phyloP scores from a whole-genome alignment of 2,329 filamentous ascomycete genomes.

The Botrytis cinerea region DNA sequence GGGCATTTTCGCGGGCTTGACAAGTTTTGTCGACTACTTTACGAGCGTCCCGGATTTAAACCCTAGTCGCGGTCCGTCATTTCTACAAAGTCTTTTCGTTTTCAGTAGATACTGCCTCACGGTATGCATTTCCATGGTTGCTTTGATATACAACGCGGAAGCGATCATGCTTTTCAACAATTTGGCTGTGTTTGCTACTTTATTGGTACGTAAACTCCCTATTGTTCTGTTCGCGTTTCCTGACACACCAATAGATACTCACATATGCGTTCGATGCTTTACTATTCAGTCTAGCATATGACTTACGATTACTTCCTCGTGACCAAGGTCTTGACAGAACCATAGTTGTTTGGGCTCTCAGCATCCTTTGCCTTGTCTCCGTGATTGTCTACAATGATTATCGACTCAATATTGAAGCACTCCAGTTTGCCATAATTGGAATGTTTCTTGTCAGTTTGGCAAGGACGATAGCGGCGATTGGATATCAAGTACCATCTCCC shows the following conservation, averaged over 20 bases:
- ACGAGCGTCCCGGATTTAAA: constrained; percentile 15
- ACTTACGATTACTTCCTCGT: constrained; percentile 26
- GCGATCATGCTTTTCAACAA: constrained; percentile 34
- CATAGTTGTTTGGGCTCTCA: constrained; percentile 28
- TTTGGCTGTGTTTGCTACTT: constrained; percentile 36
- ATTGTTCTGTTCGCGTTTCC: neutral
- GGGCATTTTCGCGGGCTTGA: constrained; percentile 26
- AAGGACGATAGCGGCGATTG: constrained; percentile 32
- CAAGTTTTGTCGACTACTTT: constrained; percentile 26
- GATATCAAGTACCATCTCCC: constrained; percentile 28
- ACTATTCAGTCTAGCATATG: constrained; percentile 31
- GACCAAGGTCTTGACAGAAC: constrained; percentile 27
- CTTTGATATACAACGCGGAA: constrained; percentile 24
- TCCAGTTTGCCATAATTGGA: constrained; percentile 29
- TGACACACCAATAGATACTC: constrained; percentile 33
- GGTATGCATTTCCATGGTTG: constrained; percentile 16
- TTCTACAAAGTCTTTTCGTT: constrained; percentile 1
- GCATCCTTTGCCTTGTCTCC: constrained; percentile 27
- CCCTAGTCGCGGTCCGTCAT: constrained; percentile 8
- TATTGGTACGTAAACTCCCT: constrained; percentile 31
- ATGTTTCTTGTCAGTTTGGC: constrained; percentile 34
- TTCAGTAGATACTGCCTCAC: constrained; percentile 13
- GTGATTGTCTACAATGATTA: constrained; percentile 34
- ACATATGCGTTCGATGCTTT: constrained; percentile 38
- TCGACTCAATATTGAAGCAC: constrained; percentile 29